Evolutionary conservation across 352 stramenopile genomes (phyloP), one percentile per base, ranked within the genome.

Genomic region (Phytophthora sansomeana): DNA sequence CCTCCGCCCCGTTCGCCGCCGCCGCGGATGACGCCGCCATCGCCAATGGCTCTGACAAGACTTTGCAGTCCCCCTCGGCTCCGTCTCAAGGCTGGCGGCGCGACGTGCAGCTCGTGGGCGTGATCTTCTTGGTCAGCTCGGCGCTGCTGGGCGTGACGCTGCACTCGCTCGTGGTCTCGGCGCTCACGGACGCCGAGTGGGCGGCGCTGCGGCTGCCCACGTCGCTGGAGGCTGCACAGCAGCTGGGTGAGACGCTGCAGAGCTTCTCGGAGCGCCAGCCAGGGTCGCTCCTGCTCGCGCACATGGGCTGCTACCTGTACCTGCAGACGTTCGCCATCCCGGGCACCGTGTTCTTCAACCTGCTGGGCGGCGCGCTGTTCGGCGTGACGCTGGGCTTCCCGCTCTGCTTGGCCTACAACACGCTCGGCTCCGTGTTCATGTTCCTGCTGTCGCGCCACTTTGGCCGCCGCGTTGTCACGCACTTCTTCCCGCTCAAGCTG

Each of bases 261-360:
- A 76, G 72, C 50, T 83, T 91, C 38, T 69, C 85, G 17, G 67
- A 75, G 16, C 74, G 73, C 10, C 74, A 75, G 49, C 67, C 58
- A 3, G 56, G 49, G 5, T 65, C 81, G 8, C 58, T 93, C 21
- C 70, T 92, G 42, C 53, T 92, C 13, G 84, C 82, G 17, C 86
- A 94, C 72, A 87, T 81, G 69, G 75, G 73, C 42, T 90, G 77
- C 61, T 92, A 94, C 64, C 39, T 94, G 53, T 94, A 90, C 58
- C 52, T 92, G 49, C 86, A 94, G 69, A 92, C 78, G 26, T 94
- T 91, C 54, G 83, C 83, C 46, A 94, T 94, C 49, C 86, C 86
- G 0, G 86, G 86, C 41, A 94, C 83, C 0, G 74, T 94, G 28
- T 94, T 94, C 55, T 88, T 94, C 63, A 94, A 94, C 44, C 58